Conservation (phyloP, 768 basidiomycete genomes). For the Leccinum obscurum region DNA sequence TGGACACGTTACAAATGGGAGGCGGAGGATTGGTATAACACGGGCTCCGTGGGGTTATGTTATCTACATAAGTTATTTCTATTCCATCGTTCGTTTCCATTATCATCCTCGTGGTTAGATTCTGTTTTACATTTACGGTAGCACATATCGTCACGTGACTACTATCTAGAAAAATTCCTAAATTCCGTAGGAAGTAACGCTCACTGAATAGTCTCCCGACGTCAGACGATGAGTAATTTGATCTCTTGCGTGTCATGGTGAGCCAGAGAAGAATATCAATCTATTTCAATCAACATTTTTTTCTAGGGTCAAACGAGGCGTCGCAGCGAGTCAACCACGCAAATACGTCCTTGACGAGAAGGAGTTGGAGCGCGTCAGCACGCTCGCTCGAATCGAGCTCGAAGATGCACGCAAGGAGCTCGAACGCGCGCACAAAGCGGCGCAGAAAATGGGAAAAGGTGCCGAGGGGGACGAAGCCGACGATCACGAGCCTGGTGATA, state of each 20-base stretch:
- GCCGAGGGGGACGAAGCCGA: constrained; percentile 68
- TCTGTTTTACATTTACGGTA: neutral
- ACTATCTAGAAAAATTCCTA: neutral
- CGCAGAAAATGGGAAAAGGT: constrained; percentile 66
- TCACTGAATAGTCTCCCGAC: neutral
- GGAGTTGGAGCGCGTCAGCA: constrained; percentile 87
- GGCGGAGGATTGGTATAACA: constrained; percentile 69
- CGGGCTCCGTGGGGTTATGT: neutral
- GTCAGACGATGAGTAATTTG: constrained; percentile 61
- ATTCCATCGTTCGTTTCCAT: neutral
- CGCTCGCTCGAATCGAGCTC: constrained; percentile 82
- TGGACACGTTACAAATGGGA: constrained; percentile 74
- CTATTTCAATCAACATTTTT: neutral
- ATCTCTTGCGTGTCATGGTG: constrained; percentile 71
- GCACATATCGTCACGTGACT: constrained; percentile 20
- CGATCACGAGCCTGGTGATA: constrained; percentile 52
- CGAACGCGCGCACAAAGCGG: constrained; percentile 76
- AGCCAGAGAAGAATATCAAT: neutral
- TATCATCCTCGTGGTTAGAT: neutral
- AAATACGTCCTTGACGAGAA: constrained; percentile 90
- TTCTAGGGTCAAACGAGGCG: constrained; percentile 76
- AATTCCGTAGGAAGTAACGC: constrained; percentile 1
- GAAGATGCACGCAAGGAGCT: constrained; percentile 89
- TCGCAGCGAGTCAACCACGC: constrained; percentile 68
- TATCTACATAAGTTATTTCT: constrained; percentile 15